A percentile compares a stretch with the other conserved stretches of the same genome.
Evolutionary conservation across 106 monocot genomes (phyloP).

Genomic region (Ottelia alismoides): DNA sequence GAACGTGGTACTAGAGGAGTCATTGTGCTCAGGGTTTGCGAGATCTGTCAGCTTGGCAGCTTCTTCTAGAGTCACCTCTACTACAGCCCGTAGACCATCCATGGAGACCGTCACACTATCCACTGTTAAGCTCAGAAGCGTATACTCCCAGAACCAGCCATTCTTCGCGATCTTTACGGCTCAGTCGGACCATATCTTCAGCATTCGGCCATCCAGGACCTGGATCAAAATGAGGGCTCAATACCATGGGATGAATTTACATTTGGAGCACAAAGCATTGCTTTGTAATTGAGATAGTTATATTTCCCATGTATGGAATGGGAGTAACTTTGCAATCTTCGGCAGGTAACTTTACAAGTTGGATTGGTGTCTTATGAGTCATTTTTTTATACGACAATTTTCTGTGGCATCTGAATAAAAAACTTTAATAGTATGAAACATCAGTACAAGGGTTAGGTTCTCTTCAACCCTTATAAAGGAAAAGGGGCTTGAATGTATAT

Average conservation of each 20-base stretch:
- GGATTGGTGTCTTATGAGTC: background rate
- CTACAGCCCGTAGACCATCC: slow-evolving; percentile 63
- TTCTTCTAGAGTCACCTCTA: slow-evolving; percentile 83
- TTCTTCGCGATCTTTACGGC: slow-evolving; percentile 49
- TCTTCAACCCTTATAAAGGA: too few species aligned
- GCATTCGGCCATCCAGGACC: slow-evolving; percentile 83
- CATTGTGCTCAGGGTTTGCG: slow-evolving; percentile 33
- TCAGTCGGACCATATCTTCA: slow-evolving; percentile 80
- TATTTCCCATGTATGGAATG: background rate
- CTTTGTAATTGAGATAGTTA: background rate
- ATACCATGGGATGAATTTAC: background rate
- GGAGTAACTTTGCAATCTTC: background rate
- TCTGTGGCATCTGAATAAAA: too few species aligned
- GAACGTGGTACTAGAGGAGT: slow-evolving; percentile 51
- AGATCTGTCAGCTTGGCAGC: slow-evolving; percentile 36
- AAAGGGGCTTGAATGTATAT: too few species aligned
- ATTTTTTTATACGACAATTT: too few species aligned
- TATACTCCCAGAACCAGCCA: slow-evolving; percentile 90
- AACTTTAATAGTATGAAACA: too few species aligned
- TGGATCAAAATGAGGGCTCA: slow-evolving; percentile 1
- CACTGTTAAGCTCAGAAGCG: slow-evolving; percentile 45
- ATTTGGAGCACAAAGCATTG: background rate
- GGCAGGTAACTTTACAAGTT: background rate
- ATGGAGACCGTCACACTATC: slow-evolving; percentile 75
- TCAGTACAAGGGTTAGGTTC: too few species aligned